phyloP scores from a whole-genome alignment of 441 rosid genomes.

The Populus tomentosa region DNA sequence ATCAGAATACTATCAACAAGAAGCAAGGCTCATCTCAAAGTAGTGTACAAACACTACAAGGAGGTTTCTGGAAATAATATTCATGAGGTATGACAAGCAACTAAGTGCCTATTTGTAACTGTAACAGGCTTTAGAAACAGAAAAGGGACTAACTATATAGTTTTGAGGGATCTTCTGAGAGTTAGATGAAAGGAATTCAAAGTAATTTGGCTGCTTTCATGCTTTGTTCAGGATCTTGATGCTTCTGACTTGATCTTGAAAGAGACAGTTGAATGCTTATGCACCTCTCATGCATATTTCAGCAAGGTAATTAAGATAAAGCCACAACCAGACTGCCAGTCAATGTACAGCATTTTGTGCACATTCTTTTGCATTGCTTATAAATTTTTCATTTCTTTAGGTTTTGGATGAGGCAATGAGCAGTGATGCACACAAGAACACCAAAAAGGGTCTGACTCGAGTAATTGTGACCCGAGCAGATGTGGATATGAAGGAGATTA shows the following conservation, averaged over 20 bases:
- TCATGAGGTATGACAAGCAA: constrained; percentile 34
- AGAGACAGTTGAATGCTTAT: constrained; percentile 58
- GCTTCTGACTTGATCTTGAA: constrained; percentile 35
- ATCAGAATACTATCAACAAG: constrained; percentile 66
- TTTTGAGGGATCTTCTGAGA: neutral
- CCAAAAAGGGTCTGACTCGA: constrained; percentile 64
- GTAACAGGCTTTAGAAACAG: neutral
- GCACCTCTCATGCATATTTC: constrained; percentile 61
- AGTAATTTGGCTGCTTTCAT: neutral
- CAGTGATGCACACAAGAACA: constrained; percentile 40
- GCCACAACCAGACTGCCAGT: neutral
- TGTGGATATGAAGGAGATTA: constrained; percentile 53
- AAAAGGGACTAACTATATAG: neutral
- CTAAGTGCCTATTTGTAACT: neutral
- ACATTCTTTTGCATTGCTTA: neutral
- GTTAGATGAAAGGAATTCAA: neutral
- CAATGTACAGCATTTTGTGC: neutral
- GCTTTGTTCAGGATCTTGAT: constrained; percentile 47
- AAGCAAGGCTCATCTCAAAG: constrained; percentile 67
- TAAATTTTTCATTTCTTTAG: constrained; percentile 30
- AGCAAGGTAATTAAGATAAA: constrained; percentile 43
- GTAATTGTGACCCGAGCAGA: constrained; percentile 71
- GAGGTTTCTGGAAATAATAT: constrained; percentile 44
- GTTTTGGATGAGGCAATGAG: constrained; percentile 58
- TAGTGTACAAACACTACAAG: constrained; percentile 42